These are phyloP conservation scores for Peltaster fructicola DNA, from an alignment of 2,329 filamentous ascomycete genomes.

Conservation along the genomic window DNA sequence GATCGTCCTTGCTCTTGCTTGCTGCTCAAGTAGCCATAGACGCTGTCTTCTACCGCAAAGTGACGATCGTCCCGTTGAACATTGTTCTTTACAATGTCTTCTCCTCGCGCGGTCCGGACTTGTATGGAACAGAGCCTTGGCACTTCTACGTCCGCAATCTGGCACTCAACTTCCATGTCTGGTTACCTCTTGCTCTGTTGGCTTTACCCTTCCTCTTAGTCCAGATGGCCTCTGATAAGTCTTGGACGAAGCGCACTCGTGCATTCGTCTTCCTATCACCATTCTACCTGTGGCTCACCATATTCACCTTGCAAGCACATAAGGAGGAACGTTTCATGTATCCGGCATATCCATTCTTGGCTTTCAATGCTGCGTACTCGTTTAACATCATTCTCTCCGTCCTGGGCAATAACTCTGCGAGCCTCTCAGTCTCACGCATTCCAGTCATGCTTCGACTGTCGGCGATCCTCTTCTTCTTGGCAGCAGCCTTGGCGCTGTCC, in stretches of 20 bases:
- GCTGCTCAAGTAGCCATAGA: constrained; percentile 61
- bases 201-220: constrained; percentile 58
- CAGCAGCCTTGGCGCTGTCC: constrained; percentile 36
- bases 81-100: constrained; percentile 96
- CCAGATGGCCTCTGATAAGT: constrained; percentile 45
- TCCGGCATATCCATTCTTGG: constrained; percentile 78
- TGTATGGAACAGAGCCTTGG: constrained; percentile 95
- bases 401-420: constrained; percentile 52
- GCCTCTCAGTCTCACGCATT: constrained; percentile 47
- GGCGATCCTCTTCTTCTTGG: constrained; percentile 39
- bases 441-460: constrained; percentile 56
- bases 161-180: constrained; percentile 84
- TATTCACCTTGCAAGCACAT: constrained; percentile 85
- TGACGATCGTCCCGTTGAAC: constrained; percentile 67
- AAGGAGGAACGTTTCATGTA: constrained; percentile 99
- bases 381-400: constrained; percentile 64
- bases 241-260: constrained; percentile 50
- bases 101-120: constrained; percentile 57
- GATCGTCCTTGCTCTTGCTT: too few relatives aligned
- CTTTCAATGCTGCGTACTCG: constrained; percentile 71
- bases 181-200: constrained; percentile 65
- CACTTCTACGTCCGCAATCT: constrained; percentile 90
- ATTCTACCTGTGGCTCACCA: constrained; percentile 85
- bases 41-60: constrained; percentile 75
- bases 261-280: constrained; percentile 63